Evolutionary conservation across 176 grass and related monocot genomes (phyloP).

Genomic region (Poa pratensis): DNA sequence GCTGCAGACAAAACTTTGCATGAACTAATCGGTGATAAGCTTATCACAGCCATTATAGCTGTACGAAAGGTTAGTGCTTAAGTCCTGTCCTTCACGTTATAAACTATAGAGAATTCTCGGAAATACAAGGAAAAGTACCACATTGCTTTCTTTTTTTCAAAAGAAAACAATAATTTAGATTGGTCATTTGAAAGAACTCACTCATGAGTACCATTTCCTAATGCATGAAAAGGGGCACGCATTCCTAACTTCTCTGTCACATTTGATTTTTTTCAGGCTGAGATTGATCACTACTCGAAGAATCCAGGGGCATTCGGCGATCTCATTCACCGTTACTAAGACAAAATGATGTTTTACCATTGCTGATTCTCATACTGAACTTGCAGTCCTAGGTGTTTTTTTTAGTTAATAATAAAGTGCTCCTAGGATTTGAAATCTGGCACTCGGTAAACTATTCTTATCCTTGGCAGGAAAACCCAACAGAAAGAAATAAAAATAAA

Average conservation of each 20-base stretch:
- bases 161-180: background rate
- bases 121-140: background rate
- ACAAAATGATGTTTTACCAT: background rate
- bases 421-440: background rate
- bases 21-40: conserved; percentile 76
- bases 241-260: background rate
- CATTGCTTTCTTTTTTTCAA: background rate
- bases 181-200: background rate
- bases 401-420: conserved; percentile 13
- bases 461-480: background rate
- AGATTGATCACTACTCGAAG: conserved; percentile 68
- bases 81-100: background rate
- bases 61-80: conserved; percentile 71
- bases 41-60: conserved; percentile 69
- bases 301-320: conserved; percentile 63
- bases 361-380: conserved; percentile 12
- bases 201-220: background rate
- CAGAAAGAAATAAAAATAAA: background rate
- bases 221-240: background rate
- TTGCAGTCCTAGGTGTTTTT: background rate
- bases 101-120: background rate
- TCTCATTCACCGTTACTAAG: conserved; percentile 87
- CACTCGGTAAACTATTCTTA: background rate
- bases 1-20: conserved; percentile 65
- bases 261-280: conserved; percentile 55